Evolutionary conservation across 768 basidiomycete species (phyloP), one percentile per base, ranked within the genome.

Genomic region (Botryobasidium botryosum): DNA sequence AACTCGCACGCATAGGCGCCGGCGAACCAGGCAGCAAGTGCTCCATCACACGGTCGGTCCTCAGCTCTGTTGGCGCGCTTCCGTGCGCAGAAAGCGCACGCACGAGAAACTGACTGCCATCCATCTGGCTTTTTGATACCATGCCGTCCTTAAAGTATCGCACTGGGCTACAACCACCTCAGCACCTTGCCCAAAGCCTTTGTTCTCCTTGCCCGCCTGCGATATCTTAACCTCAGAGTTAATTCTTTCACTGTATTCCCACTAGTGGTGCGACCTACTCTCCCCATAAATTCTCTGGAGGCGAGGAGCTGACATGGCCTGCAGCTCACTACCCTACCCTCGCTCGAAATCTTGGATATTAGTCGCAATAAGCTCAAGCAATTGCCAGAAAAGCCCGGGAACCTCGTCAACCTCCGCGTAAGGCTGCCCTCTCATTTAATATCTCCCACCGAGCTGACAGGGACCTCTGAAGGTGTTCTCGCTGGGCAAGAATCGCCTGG

Each of bases 331-430:
- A 64, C 74, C 15, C 76, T 97, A 65, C 75, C 79, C 3, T 79
- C 79, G 5, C 68, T 99, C 44, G 92, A 99, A 62, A 92, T 90
- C 47, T 65, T 99, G 51, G 94, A 99, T 60, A 71, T 99, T 35
- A 90, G 86, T 51, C 77, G 84, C 52, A 99, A 99, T 64, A 85
- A 79, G 62, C 74, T 99, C 53, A 77, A 72, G 57, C 64, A 68
- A 40, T 64, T 97, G 18, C 94, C 94, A 8, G 62, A 71, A 3
- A 69, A 77, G 49, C 82, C 90, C 15, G 90, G 90, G 5, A 71
- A 76, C 5, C 70, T 99, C 32, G 60, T 70, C 40, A 71, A 79
- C 47, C 75, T 99, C 49, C 71, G 75, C 51, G 86, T 84, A 58
- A 20, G 70, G 57, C 2, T 5, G 33, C 28, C 17, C 21, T 8